phyloP scores from a whole-genome alignment of 208 protist species.

The Balamuthia mandrillaris region DNA sequence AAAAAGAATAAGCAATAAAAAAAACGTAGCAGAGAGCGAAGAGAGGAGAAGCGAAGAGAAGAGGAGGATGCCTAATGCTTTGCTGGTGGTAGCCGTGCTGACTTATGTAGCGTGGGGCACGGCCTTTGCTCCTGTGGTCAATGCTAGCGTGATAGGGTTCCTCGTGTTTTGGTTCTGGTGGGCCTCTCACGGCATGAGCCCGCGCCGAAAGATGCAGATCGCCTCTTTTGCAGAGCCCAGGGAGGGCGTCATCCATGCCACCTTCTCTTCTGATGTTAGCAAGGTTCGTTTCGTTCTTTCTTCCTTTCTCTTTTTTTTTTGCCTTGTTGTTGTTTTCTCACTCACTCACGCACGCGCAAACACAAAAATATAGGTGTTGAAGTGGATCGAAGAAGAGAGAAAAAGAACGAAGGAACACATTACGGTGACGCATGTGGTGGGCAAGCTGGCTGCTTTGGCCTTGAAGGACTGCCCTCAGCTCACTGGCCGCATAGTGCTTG shows the following conservation, averaged over 20 bases:
- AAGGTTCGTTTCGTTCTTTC: not conserved
- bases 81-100: not conserved
- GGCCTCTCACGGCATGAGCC: conserved; percentile 2
- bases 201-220: conserved; percentile 7
- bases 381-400: conserved; percentile 14
- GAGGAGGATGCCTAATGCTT: too few species aligned
- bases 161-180: conserved; percentile 24
- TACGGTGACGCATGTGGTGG: conserved; percentile 17
- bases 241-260: conserved; percentile 21
- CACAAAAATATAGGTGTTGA: not conserved
- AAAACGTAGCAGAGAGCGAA: too few species aligned
- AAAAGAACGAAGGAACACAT: not conserved
- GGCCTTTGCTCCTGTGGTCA: not conserved
- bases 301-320: not conserved
- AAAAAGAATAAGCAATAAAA: too few species aligned
- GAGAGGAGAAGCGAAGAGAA: too few species aligned
- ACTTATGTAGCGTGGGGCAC: conserved; percentile 1
- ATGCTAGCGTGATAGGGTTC: not conserved
- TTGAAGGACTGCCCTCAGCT: not conserved
- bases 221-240: not conserved
- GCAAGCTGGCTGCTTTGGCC: not conserved
- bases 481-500: conserved; percentile 9
- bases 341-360: not conserved
- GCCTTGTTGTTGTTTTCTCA: not conserved
- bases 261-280: conserved; percentile 11